A percentile compares a stretch with the other conserved stretches of the same genome.
These are phyloP conservation scores for Tripidium arundinaceum DNA, from an alignment of 202 grass and related monocot genomes.

Conservation along the genomic window DNA sequence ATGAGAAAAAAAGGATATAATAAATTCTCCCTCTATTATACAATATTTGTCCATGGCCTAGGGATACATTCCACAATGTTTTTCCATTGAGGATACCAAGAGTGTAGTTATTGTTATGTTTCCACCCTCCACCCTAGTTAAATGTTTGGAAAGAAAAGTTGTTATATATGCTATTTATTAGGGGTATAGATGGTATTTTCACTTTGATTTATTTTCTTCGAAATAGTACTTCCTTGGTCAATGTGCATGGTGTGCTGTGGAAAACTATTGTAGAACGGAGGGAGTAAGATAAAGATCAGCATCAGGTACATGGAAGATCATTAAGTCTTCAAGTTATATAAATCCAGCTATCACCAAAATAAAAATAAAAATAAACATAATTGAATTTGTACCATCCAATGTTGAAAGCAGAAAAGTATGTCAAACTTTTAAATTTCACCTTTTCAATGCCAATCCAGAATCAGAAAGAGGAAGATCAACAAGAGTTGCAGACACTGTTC, in stretches of 20 bases:
- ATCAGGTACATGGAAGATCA: background rate
- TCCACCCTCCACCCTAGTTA: background rate
- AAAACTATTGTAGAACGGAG: background rate
- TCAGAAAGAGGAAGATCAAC: constrained; percentile 59
- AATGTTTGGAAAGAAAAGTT: background rate
- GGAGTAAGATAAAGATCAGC: constrained; percentile 5
- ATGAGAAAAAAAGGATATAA: background rate
- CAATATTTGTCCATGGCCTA: background rate
- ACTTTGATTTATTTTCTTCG: background rate
- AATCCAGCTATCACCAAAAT: no score
- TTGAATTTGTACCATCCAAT: background rate
- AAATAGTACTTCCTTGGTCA: background rate
- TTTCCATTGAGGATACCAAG: background rate
- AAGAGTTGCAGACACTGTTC: constrained; percentile 23
- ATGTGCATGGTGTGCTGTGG: background rate
- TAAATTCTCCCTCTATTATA: background rate
- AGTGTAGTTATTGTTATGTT: background rate
- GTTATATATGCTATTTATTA: background rate
- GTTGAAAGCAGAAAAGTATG: background rate
- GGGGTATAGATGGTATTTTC: background rate
- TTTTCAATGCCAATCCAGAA: constrained; percentile 59
- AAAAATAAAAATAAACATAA: no score
- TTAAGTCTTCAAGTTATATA: background rate
- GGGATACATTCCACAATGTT: background rate
- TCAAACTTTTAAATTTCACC: constrained; percentile 32